phyloP scores from a whole-genome alignment of 2,329 filamentous ascomycete species.

The Neodidymelliopsis sp. region DNA sequence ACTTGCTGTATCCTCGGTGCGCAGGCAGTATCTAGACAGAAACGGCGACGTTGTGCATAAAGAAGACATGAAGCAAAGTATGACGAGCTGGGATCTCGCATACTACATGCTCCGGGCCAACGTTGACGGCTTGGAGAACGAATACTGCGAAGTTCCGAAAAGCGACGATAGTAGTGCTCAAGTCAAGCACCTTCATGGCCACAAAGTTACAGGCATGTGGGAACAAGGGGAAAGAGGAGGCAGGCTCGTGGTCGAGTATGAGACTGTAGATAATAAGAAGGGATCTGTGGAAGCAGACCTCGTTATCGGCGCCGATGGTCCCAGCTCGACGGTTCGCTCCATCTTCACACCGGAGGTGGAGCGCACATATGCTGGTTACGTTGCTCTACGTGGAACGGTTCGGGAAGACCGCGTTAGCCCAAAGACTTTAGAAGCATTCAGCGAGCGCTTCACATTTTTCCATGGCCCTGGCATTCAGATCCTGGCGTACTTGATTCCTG shows the following conservation, averaged over 20 bases:
- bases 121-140: conserved; percentile 39
- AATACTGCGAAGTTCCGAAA: conserved; percentile 35
- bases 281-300: conserved; percentile 36
- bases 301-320: conserved; percentile 42
- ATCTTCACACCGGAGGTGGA: conserved; percentile 29
- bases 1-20: conserved; percentile 35
- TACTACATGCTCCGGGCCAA: conserved; percentile 44
- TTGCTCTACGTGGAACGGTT: conserved; percentile 43
- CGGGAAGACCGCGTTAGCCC: conserved; percentile 33
- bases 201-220: conserved; percentile 33
- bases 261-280: conserved; percentile 23
- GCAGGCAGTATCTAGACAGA: conserved; percentile 39
- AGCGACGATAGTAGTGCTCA: conserved; percentile 15
- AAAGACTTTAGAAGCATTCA: conserved; percentile 37
- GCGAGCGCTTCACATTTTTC: conserved; percentile 53
- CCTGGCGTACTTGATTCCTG: conserved; percentile 57
- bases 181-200: conserved; percentile 36
- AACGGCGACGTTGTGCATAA: conserved; percentile 38
- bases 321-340: conserved; percentile 39
- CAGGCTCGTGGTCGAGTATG: conserved; percentile 28
- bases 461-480: conserved; percentile 49
- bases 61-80: conserved; percentile 43
- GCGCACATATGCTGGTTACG: conserved; percentile 43
- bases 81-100: conserved; percentile 48
- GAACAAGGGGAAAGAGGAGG: conserved; percentile 25